These are phyloP conservation scores for Xylaria scruposa DNA, from an alignment of 495 filamentous ascomycete genomes.

Conservation along the genomic window DNA sequence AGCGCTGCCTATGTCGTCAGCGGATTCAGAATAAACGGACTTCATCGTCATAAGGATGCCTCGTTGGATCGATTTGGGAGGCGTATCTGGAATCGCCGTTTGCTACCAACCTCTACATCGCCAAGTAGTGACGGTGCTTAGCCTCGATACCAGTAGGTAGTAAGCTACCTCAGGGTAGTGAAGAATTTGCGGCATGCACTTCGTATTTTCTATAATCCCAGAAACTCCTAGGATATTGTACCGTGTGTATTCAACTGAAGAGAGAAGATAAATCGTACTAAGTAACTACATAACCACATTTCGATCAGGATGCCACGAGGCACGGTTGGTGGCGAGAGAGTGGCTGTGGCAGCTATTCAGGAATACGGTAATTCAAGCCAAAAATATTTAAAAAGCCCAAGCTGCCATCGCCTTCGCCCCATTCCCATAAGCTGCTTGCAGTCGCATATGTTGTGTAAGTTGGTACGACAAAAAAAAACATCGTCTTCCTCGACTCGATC, in stretches of 20 bases:
- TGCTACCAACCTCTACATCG: background rate
- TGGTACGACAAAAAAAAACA: background rate
- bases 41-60: conserved; percentile 17
- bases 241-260: background rate
- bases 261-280: background rate
- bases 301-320: background rate
- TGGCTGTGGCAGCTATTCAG: conserved; percentile 19
- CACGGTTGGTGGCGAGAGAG: conserved; percentile 14
- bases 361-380: background rate
- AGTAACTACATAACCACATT: background rate
- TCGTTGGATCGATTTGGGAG: conserved; percentile 15
- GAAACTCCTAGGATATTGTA: background rate
- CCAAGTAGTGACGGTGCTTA: background rate
- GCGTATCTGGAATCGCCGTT: background rate
- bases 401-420: background rate
- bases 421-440: conserved; percentile 6
- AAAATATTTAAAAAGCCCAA: conserved; percentile 3
- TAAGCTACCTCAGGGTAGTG: background rate
- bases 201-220: background rate
- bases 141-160: background rate
- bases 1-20: background rate
- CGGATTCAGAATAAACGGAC: background rate
- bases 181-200: conserved; percentile 2
- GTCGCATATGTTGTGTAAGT: conserved; percentile 2
- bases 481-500: background rate